A percentile compares a stretch with the other conserved stretches of the same genome.
Conservation (phyloP, 2,329 filamentous ascomycete species). For the Alternaria hordeiaustralica region DNA sequence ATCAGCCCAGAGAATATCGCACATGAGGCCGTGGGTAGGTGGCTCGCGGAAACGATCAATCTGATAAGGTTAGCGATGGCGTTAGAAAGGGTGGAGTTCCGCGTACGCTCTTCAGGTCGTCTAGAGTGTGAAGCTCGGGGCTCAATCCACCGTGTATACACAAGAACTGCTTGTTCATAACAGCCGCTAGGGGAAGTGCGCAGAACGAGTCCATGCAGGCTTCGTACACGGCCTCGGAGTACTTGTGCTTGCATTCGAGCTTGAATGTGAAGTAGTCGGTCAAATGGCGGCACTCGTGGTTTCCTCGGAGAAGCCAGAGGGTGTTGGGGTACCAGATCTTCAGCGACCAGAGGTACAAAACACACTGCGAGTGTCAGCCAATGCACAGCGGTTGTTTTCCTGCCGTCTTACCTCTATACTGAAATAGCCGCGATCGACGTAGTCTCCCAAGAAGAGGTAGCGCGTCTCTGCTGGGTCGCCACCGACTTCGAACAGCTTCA, state of each 20-base stretch:
- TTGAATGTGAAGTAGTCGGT: slow-evolving; percentile 99
- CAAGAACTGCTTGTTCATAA: slow-evolving; percentile 99
- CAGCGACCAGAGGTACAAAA: slow-evolving; percentile 94
- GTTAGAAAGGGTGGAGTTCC: background rate
- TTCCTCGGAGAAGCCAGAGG: slow-evolving; percentile 94
- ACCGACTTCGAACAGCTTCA: slow-evolving; percentile 99
- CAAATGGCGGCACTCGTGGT: slow-evolving; percentile 98
- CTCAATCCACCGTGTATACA: slow-evolving; percentile 97
- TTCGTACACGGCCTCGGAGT: slow-evolving; percentile 94
- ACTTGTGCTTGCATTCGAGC: slow-evolving; percentile 99
- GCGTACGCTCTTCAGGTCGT: slow-evolving; percentile 86
- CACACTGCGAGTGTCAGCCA: slow-evolving; percentile 66
- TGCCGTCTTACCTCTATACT: slow-evolving; percentile 77
- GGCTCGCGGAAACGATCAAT: slow-evolving; percentile 98
- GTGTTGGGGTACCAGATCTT: slow-evolving; percentile 99
- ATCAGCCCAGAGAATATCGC: slow-evolving; percentile 98
- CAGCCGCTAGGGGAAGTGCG: slow-evolving; percentile 85
- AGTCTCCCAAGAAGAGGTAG: slow-evolving; percentile 97
- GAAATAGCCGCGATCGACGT: slow-evolving; percentile 98
- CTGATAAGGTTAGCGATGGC: slow-evolving; percentile 54
- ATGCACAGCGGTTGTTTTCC: background rate
- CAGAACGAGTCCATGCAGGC: slow-evolving; percentile 99
- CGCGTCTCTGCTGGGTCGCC: slow-evolving; percentile 95
- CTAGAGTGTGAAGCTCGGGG: slow-evolving; percentile 92
- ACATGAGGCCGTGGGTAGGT: slow-evolving; percentile 97